Evolutionary conservation across 306 rosid species (phyloP), one percentile per base, ranked within the genome.

Genomic region (Hippophae rhamnoides): DNA sequence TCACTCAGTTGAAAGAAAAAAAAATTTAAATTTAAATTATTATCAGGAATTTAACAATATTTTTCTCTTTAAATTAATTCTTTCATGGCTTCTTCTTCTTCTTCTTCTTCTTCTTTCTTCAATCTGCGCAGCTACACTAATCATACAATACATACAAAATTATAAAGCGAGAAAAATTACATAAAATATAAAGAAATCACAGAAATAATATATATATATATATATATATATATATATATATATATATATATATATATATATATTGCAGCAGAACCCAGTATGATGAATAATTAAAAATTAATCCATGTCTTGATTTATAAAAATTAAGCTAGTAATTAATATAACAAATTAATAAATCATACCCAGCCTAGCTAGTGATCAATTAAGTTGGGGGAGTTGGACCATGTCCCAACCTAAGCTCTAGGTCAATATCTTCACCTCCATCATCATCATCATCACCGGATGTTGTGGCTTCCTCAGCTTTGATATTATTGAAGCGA

Each of bases 321-420:
- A 31, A 31, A 31, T 1, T 31, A 31, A 31, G 38, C 38, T 31
- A 31, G 4, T 31, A 18, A 18, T 18, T 18, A 18, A 18, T 18
- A 18, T 18, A 31, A 31, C 38, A 31, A 31, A 31, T 31, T 31
- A 31, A 27, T 27, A 27, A 27, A 27, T 27, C 38, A 27, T 2
- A 27, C 38, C 38, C 38, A 31, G 38, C 38, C 4, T 31, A 4
- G 38, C 38, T 31, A 4, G 38, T 31, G 38, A 31, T 31, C 38
- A 31, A 31, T 31, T 31, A 83, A 41, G 79, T 60, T 44, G 82
- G 74, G 66, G 72, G 4, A 31, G 5, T 47, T 47, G 92, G 90
- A 49, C 80, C 76, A n/a, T 83, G 80, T 13, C 97, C 96, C 1
- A 90, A 78, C 41, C 96, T 81, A 10, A 90, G 96, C 89, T 90